Evolutionary conservation across 306 rosid genomes (phyloP).

Genomic region (Fragaria nilgerrensis): DNA sequence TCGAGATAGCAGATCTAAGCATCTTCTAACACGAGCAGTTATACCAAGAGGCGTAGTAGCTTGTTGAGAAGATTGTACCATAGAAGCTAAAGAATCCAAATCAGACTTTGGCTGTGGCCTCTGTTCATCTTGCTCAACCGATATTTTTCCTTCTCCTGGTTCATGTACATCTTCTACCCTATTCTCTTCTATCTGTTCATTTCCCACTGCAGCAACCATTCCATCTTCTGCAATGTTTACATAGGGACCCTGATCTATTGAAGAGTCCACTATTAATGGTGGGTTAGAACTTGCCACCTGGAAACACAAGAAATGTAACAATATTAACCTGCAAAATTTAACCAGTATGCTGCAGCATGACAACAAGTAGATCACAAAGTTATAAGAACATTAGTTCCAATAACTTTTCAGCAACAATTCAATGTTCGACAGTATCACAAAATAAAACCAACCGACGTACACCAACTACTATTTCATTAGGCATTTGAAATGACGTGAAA

Average conservation of each 20-base stretch:
- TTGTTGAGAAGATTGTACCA: conserved; percentile 15
- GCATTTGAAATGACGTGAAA: not conserved
- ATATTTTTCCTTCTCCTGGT: conserved; percentile 19
- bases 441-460: not conserved
- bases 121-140: conserved; percentile 28
- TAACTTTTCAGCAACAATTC: not conserved
- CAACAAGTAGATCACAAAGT: conserved; percentile 2
- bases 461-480: not conserved
- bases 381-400: not conserved
- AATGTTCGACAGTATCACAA: not conserved
- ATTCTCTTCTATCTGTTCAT: conserved; percentile 38
- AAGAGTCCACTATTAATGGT: conserved; percentile 33
- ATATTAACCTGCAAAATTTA: conserved; percentile 26
- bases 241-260: conserved; percentile 85
- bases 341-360: conserved; percentile 1
- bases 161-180: conserved; percentile 37
- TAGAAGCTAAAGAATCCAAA: conserved; percentile 16
- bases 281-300: conserved; percentile 43
- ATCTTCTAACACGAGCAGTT: conserved; percentile 42
- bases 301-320: conserved; percentile 28
- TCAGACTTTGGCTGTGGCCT: conserved; percentile 30
- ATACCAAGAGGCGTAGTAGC: conserved; percentile 27
- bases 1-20: conserved; percentile 48
- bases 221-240: conserved; percentile 69
- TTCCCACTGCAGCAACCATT: conserved; percentile 73